Conservation (phyloP, 2,329 filamentous ascomycete genomes). For the Aureobasidium sp. region DNA sequence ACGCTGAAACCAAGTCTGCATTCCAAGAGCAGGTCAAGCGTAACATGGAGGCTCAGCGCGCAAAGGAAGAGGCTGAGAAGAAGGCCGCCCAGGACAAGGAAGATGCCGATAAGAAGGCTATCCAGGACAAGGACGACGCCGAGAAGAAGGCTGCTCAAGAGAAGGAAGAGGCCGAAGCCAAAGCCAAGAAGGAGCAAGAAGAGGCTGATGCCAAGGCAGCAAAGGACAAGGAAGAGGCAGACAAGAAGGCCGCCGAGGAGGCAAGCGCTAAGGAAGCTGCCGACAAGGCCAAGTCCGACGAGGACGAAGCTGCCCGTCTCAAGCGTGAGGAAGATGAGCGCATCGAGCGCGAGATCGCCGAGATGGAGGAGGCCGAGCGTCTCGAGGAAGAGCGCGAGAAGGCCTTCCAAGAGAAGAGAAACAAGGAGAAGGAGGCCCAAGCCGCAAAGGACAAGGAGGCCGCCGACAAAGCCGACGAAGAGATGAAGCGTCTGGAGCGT, state of each 20-base stretch:
- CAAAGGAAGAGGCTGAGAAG: slow-evolving; percentile 29
- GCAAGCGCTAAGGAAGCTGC: slow-evolving; percentile 22
- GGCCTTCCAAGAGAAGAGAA: slow-evolving; percentile 65
- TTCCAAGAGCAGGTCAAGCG: slow-evolving; percentile 63
- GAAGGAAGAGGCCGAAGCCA: slow-evolving; percentile 26
- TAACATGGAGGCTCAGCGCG: slow-evolving; percentile 33
- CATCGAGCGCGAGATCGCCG: slow-evolving; percentile 54
- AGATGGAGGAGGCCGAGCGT: slow-evolving; percentile 43
- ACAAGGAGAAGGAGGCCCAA: slow-evolving; percentile 44
- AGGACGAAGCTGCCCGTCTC: slow-evolving; percentile 25
- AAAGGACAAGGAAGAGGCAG: slow-evolving; percentile 21
- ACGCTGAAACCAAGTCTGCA: slow-evolving; percentile 52
- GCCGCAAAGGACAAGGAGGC: slow-evolving; percentile 46
- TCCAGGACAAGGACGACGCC: slow-evolving; percentile 36
- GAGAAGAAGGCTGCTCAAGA: slow-evolving; percentile 21
- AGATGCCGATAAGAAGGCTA: slow-evolving; percentile 17
- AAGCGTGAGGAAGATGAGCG: slow-evolving; percentile 35
- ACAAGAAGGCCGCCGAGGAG: slow-evolving; percentile 22
- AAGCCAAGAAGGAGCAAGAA: slow-evolving; percentile 30
- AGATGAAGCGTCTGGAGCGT: slow-evolving; percentile 40
- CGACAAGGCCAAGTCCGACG: slow-evolving; percentile 20
- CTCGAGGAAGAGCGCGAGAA: slow-evolving; percentile 58
- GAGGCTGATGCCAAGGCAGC: slow-evolving; percentile 26
- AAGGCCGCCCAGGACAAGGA: slow-evolving; percentile 14
- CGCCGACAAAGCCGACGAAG: slow-evolving; percentile 46